These are phyloP conservation scores for Cyclostephanos tholiformis DNA, from an alignment of 108 stramenopile species.

Conservation along the genomic window DNA sequence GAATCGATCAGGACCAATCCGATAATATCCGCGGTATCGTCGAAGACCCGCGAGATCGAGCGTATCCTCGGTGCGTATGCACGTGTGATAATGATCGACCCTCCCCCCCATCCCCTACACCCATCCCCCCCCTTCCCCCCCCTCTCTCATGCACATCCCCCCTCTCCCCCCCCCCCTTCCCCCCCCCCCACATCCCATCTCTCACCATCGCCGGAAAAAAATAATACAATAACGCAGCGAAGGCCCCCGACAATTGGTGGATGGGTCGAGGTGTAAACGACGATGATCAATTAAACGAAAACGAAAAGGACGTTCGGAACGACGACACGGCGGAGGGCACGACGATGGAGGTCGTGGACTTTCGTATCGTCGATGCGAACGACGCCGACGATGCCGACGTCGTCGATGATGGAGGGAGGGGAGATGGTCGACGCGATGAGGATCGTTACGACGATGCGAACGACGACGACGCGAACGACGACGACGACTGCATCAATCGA, in stretches of 20 bases:
- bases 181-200: neutral
- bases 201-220: neutral
- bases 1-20: constrained; percentile 31
- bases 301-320: constrained; percentile 9
- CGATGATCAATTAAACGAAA: neutral
- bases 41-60: constrained; percentile 16
- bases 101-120: too few species aligned
- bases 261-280: neutral
- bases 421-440: too few species aligned
- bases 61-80: constrained; percentile 19
- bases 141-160: too few species aligned
- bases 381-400: constrained; percentile 12
- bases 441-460: too few species aligned
- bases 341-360: constrained; percentile 30
- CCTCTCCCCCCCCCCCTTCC: too few species aligned
- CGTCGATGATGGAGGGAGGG: too few species aligned
- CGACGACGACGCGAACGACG: too few species aligned
- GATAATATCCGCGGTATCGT: constrained; percentile 25
- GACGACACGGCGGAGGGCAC: constrained; percentile 3
- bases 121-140: too few species aligned
- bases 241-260: constrained; percentile 47
- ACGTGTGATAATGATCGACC: too few species aligned
- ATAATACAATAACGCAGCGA: constrained; percentile 11
- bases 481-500: too few species aligned
- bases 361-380: constrained; percentile 7